Base-by-base conservation (phyloP, 257 asterid species). In the Striga asiatica region DNA sequence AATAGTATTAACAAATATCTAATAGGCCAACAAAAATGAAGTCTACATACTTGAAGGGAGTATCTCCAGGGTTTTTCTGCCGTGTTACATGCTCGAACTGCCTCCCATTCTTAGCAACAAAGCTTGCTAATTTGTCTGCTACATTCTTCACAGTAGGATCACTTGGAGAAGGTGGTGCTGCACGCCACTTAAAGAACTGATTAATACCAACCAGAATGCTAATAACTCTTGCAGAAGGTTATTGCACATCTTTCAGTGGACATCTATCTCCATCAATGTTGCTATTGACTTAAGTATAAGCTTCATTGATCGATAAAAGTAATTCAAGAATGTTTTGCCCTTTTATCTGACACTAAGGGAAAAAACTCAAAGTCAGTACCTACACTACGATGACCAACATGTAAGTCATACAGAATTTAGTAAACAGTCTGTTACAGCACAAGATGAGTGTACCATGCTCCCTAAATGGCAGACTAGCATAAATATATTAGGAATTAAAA, bases 71-170 rank as follows among this genome's bases (percentile, higher is more conserved):
- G 66, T 92, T 92, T 70, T 88, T 92, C 61, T 92, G 97, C 29
- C 93, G 78, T 28, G 99, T 84, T 19, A 84, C 71, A 70, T 92
- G 66, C 80, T 92, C 99, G 71, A 92, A 78, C 72, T 84, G 93
- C 78, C 99, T 82, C 49, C 97, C 97, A 71, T 88, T 81, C 92
- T 92, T 92, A 57, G 99, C 99, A 72, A 92, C 99, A 79, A 92
- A 92, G 82, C 85, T 88, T 65, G 99, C 99, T 62, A 84, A 76
- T 65, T 81, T 92, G 69, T 84, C 99, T 16, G 94, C 97, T 57
- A 82, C 95, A 38, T 76, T 88, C 89, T 64, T 88, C 78, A 92
- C 99, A 66, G 95, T 67, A 66, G 93, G 91, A 77, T 87, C 97
- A 81, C 97, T 88, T 66, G 97, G 97, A 65, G 80, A 68, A 74